Evolutionary conservation across 2,329 filamentous ascomycete genomes (phyloP), one percentile per base, ranked within the genome.

Genomic region (Epichloe gansuensis): DNA sequence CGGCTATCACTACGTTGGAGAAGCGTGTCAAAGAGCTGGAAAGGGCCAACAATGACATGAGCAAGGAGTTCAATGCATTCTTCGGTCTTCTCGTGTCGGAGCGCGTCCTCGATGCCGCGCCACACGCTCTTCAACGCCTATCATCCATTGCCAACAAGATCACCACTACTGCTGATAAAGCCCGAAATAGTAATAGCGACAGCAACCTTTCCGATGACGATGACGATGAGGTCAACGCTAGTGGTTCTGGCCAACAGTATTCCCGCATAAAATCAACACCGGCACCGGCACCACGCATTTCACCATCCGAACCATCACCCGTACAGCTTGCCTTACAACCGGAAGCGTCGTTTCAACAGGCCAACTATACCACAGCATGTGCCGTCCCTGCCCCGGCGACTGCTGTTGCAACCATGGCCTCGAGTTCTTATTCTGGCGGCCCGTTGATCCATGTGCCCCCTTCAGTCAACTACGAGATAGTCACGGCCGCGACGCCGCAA

Each of bases 1-100:
- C 78, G 23, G 85, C 86, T 5, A 91, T 95, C 52, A 77, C 80
- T 31, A 80, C 79, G 1, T 74, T 95, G 11, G 84, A 89, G 62
- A 76, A 79, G 51, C 77, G 83, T 55, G 86, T 91, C 27, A 72
- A 81, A 51, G 75, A 79, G 25, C 76, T 94, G n/a, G 78, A 84
- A 53, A 74, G 75, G 13, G 80, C 77, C 23, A 84, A 90, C 54
- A 77, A 85, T 52, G 78, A 85, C 59, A 88, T 94, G 82, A 84
- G 80, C 67, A 80, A 75, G 49, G 77, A 81, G 0, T 89, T 94
- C 59, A 71, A 81, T 57, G 74, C 72, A 35, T 76, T 91, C 25
- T 80, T 85, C 55, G 78, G 87, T 56, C 77, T 76, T 40, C 76
- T 80, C 2, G 62, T 81, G 23, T 66, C 70, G 35, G 74, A 77